Evolutionary conservation across 306 rosid species (phyloP).

Genomic region (Citrullus colocynthis): DNA sequence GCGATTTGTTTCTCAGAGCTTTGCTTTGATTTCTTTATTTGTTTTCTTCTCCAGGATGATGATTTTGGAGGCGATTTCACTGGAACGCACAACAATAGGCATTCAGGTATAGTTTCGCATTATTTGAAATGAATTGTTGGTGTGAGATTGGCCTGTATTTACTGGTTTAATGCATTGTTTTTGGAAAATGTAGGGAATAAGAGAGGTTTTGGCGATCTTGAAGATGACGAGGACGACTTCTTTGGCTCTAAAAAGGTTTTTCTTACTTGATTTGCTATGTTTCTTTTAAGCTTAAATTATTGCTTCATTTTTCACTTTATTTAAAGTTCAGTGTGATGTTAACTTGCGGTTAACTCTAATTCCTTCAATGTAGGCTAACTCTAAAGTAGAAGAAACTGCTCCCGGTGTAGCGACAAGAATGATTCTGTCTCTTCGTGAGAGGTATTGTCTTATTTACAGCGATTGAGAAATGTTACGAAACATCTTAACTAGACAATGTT

Average conservation of each 20-base stretch:
- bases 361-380: constrained; percentile 27
- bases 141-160: background rate
- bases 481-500: background rate
- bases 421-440: constrained; percentile 92
- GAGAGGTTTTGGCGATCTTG: constrained; percentile 56
- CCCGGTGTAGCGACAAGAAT: constrained; percentile 81
- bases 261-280: background rate
- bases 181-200: constrained; percentile 29
- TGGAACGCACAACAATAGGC: constrained; percentile 30
- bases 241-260: constrained; percentile 53
- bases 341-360: too few species aligned
- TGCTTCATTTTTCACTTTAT: background rate
- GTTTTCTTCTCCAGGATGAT: constrained; percentile 39
- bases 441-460: constrained; percentile 23
- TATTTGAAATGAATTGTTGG: constrained; percentile 2
- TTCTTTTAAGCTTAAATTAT: background rate
- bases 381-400: constrained; percentile 71
- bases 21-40: background rate
- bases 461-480: background rate
- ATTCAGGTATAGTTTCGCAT: constrained; percentile 27
- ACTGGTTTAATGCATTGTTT: background rate
- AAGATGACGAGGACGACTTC: constrained; percentile 53
- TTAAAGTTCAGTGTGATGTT: too few species aligned
- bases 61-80: constrained; percentile 65
- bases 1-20: background rate